Conservation (phyloP, 202 grass and related monocot species). For the Digitaria exilis region DNA sequence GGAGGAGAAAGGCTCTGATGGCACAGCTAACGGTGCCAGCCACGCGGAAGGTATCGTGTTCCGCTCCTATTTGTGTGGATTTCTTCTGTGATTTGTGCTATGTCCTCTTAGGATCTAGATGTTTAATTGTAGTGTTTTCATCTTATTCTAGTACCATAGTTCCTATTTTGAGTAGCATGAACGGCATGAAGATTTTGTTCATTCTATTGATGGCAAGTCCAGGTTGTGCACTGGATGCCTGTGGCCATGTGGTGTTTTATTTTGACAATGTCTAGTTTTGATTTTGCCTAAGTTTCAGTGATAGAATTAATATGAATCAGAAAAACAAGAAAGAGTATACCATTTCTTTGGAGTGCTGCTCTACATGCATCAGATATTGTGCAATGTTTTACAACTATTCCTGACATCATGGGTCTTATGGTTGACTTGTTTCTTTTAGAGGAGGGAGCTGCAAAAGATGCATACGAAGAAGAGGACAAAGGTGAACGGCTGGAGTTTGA, state of each 20-base stretch:
- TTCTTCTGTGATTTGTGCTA: constrained; percentile 22
- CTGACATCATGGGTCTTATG: not conserved
- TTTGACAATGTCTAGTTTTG: not conserved
- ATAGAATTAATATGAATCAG: not conserved
- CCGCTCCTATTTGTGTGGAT: not conserved
- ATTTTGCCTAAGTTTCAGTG: not conserved
- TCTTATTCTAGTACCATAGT: not conserved
- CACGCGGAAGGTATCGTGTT: constrained; percentile 43
- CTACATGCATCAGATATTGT: not conserved
- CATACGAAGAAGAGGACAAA: constrained; percentile 62
- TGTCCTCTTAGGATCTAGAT: not conserved
- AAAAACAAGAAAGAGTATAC: not conserved
- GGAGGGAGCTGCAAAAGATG: constrained; percentile 49
- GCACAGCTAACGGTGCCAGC: constrained; percentile 28
- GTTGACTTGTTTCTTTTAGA: constrained; percentile 42
- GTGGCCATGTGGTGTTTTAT: not conserved
- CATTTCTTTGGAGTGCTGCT: not conserved
- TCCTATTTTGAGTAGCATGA: not conserved
- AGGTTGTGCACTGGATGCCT: not conserved
- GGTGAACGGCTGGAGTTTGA: constrained; percentile 73
- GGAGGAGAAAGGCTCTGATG: constrained; percentile 42
- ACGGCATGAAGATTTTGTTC: constrained; percentile 1
- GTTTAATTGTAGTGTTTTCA: not conserved
- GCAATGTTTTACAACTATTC: not conserved
- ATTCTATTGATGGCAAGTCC: not conserved